Evolutionary conservation across 1,139 yeast species (phyloP), one percentile per base, ranked within the genome.

Genomic region (Wickerhamiella infanticola): DNA sequence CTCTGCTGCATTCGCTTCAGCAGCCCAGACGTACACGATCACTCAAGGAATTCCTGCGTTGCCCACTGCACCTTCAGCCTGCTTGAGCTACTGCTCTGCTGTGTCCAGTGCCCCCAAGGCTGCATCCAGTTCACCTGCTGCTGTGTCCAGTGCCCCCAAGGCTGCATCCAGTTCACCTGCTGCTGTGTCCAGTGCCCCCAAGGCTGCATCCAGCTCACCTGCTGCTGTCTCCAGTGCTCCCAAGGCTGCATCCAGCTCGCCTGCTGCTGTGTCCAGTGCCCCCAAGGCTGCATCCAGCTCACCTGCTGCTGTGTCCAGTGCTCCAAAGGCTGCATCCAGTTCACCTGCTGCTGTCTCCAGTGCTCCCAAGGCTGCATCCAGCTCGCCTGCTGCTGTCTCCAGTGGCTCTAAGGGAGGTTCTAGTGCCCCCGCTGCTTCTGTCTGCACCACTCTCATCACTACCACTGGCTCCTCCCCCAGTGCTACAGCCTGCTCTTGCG

Each of bases 1-100:
- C 3, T 67, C 67, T 7, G 62, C 67, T 5, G 47, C 39, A 24
- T 45, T 45, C 41, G 4, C 36, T 27, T 33, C 44, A 4, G 47
- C 47, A 24, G 45, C 42, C 23, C 5, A 25, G 13, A 45, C 43
- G 31, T 45, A 39, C 41, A n/a, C 24, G 4, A 29, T 31, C 26
- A 7, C 35, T 25, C 43, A 44, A 8, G 13, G 24, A 7, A 31
- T 39, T 39, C 29, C 13, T 29, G 24, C 13, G 25, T 39, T 39
- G 25, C 26, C 41, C 2, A 18, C 35, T 5, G 41, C 41, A 1
- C 41, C 41, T 5, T 18, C 41, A 13, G 41, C 41, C 7, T 39
- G 41, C 33, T 23, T 26, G n/a, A 9, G 31, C 23, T 38, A 25
- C 13, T 38, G 26, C 24, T 9, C 31, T 3, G 18, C 40, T 38